Evolutionary conservation across 116 monocot genomes (phyloP).

Genomic region (Iris pallida): DNA sequence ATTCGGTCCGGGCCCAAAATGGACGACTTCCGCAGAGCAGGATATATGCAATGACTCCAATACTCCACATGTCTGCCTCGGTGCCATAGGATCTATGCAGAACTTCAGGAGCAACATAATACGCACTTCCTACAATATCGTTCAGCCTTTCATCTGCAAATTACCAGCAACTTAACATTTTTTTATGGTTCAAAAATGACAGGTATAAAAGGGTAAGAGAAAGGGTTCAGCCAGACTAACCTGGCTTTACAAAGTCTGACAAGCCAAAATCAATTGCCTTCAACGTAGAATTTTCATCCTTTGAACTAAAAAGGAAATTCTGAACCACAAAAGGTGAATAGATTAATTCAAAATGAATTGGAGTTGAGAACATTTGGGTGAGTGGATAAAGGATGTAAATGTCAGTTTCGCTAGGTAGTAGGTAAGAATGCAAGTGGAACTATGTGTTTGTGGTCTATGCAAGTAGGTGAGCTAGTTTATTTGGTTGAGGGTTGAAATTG

Average conservation of each 20-base stretch:
- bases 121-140: conserved; percentile 94
- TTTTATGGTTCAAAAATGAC: not conserved
- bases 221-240: conserved; percentile 20
- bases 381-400: no score
- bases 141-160: conserved; percentile 73
- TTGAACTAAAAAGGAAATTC: conserved; percentile 76
- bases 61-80: conserved; percentile 95
- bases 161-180: conserved; percentile 3
- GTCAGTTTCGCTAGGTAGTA: no score
- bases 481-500: not conserved
- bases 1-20: conserved; percentile 82
- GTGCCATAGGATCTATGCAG: conserved; percentile 90
- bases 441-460: no score
- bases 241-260: conserved; percentile 80
- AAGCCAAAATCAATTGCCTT: conserved; percentile 84
- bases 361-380: not conserved
- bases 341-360: not conserved
- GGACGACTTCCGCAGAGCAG: conserved; percentile 77
- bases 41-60: conserved; percentile 79
- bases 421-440: no score
- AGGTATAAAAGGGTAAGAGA: not conserved
- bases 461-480: no score
- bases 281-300: conserved; percentile 56
- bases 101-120: conserved; percentile 97
- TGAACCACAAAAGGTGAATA: conserved; percentile 13